A percentile compares a stretch with the other conserved stretches of the same genome.
phyloP scores from a whole-genome alignment of 331 rosid species.

The Telfairia occidentalis region DNA sequence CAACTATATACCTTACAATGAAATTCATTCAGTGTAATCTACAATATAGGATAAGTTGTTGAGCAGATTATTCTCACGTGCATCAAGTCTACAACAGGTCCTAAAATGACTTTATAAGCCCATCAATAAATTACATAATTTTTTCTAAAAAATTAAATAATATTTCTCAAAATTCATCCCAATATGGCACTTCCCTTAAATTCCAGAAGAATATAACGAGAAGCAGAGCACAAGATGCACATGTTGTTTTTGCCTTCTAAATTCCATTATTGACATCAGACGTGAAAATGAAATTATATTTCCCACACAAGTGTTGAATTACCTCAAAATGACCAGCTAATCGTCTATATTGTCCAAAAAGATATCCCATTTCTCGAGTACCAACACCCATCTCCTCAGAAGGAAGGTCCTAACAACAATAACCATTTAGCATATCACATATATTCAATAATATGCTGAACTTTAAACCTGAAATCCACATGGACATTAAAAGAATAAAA shows the following conservation, averaged over 20 bases:
- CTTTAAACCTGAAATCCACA: not conserved
- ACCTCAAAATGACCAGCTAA: conserved; percentile 97
- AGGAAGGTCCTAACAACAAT: conserved; percentile 72
- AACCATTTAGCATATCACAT: conserved; percentile 9
- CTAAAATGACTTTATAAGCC: not conserved
- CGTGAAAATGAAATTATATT: not conserved
- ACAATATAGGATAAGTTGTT: not conserved
- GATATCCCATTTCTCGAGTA: conserved; percentile 99
- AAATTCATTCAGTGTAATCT: conserved; percentile 11
- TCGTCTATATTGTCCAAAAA: conserved; percentile 96
- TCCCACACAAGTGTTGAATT: conserved; percentile 11
- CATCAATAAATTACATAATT: not conserved
- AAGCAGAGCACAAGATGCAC: not conserved
- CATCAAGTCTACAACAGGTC: not conserved
- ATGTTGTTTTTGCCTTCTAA: not conserved
- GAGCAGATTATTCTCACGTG: not conserved
- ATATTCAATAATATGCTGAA: conserved; percentile 19
- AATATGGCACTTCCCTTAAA: not conserved
- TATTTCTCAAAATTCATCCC: not conserved
- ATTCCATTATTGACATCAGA: not conserved
- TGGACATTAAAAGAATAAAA: conserved; percentile 3
- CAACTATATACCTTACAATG: not conserved
- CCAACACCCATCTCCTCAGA: conserved; percentile 99
- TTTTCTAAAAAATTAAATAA: not conserved
- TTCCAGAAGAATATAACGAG: not conserved